Evolutionary conservation across 2,329 filamentous ascomycete genomes (phyloP), one percentile per base, ranked within the genome.

Genomic region (Myriosclerotinia duriaeana): DNA sequence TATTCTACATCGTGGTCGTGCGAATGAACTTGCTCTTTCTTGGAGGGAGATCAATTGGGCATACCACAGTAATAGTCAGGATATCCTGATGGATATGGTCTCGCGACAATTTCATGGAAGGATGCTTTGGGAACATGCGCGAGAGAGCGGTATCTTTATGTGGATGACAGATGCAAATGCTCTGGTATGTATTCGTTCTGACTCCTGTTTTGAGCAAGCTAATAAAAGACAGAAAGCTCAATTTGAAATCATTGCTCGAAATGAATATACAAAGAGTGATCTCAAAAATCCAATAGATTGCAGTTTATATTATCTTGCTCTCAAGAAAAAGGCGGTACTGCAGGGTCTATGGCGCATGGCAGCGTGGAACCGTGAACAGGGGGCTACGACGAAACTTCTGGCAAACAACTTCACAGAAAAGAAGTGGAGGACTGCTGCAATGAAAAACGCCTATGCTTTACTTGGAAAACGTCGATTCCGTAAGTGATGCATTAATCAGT

Each of bases 371-470:
- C 87, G 85, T 67, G 96, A 99, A 77, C 95, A 98, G 78, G 81
- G 78, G 2, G 87, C 90, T 0, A 99, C 95, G 0, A 86, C 89
- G 68, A 87, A 86, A 68, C 83, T 99, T 40, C 81, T 99, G 30
- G 85, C 89, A n/a, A 96, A 97, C 74, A 93, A 98, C 76, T 99
- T 99, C 77, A 83, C 87, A 5, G 91, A 97, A 69, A 84, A 88
- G 0, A 89, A 91, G 72, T 98, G 95, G 91, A 90, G 86, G 76
- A 96, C 91, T 1, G 87, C 92, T 5, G 95, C 95, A 0, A 80
- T 96, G 68, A 99, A 99, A 79, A 99, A 99, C 76, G 95, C 95
- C 0, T 99, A 97, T 78, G 94, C 95, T 3, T 79, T 99, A 65
- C 88, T 99, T 75, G 95, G 94, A 71, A 96, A 93, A 78, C 86